These are phyloP conservation scores for Fonsecaea nubica DNA, from an alignment of 2,329 filamentous ascomycete genomes.

Conservation along the genomic window DNA sequence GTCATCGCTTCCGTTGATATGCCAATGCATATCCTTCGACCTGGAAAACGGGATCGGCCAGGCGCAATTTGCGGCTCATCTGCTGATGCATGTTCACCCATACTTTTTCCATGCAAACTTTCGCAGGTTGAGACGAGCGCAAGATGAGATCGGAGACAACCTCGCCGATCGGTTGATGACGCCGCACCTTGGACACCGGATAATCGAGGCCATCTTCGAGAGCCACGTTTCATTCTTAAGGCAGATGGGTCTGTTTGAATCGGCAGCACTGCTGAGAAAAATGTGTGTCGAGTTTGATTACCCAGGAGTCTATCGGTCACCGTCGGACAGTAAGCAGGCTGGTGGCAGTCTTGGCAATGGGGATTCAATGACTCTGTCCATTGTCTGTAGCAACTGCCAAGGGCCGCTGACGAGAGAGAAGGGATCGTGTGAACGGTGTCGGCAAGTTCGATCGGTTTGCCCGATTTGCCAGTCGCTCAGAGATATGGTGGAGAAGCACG, in stretches of 20 bases:
- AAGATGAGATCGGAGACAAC: constrained; percentile 11
- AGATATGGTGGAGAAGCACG: neutral
- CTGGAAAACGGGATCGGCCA: constrained; percentile 49
- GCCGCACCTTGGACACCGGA: constrained; percentile 51
- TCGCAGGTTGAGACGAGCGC: constrained; percentile 17
- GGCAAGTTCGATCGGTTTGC: constrained; percentile 46
- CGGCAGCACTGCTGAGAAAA: constrained; percentile 64
- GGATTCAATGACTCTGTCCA: constrained; percentile 24
- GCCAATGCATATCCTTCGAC: constrained; percentile 39
- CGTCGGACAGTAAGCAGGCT: constrained; percentile 20
- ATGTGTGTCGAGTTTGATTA: constrained; percentile 45
- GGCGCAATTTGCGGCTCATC: constrained; percentile 56
- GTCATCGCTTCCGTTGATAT: constrained; percentile 38
- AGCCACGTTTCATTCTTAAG: constrained; percentile 64
- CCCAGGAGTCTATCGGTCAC: constrained; percentile 11
- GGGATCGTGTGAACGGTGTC: constrained; percentile 36
- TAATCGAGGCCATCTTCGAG: constrained; percentile 59
- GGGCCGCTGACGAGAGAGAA: constrained; percentile 26
- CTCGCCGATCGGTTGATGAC: constrained; percentile 41
- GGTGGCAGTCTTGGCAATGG: constrained; percentile 26
- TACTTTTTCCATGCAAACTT: constrained; percentile 48
- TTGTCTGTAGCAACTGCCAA: constrained; percentile 35
- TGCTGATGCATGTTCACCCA: constrained; percentile 54
- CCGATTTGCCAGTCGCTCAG: constrained; percentile 58
- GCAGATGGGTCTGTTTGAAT: constrained; percentile 42